phyloP scores from a whole-genome alignment of 2,329 filamentous ascomycete species.

The Colletotrichum sp. region DNA sequence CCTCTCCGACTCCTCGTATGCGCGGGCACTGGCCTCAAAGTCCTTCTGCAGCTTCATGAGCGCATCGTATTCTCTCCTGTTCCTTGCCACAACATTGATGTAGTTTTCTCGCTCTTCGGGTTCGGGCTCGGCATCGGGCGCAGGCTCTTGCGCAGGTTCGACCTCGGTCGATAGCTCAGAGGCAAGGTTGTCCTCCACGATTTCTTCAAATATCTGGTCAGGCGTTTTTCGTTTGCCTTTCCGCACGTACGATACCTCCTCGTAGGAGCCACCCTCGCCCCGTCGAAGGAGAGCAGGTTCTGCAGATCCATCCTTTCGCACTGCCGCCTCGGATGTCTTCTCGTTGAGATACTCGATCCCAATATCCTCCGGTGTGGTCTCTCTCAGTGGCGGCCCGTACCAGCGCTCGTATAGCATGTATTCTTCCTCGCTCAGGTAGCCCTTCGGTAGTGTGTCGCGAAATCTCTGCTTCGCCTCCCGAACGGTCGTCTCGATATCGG shows the following conservation, averaged over 20 bases:
- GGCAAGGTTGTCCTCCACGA: background rate
- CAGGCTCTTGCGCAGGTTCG: constrained; percentile 41
- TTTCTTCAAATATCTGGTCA: background rate
- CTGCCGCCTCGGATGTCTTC: background rate
- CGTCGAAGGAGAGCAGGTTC: constrained; percentile 54
- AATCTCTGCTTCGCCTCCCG: constrained; percentile 76
- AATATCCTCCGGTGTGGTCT: constrained; percentile 64
- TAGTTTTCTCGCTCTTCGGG: constrained; percentile 44
- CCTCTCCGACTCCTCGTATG: constrained; percentile 33
- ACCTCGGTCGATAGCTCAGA: constrained; percentile 28
- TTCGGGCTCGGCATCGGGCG: constrained; percentile 44
- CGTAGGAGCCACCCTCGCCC: constrained; percentile 60
- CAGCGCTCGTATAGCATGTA: constrained; percentile 78
- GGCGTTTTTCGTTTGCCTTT: background rate
- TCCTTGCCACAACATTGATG: constrained; percentile 55
- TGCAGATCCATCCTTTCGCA: background rate
- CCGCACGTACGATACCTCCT: constrained; percentile 61
- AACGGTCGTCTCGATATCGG: constrained; percentile 66
- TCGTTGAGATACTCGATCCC: constrained; percentile 43
- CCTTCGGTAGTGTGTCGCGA: constrained; percentile 76
- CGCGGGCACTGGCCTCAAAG: constrained; percentile 49
- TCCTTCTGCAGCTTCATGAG: constrained; percentile 62
- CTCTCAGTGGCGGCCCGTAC: constrained; percentile 76
- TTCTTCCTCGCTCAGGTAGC: constrained; percentile 73
- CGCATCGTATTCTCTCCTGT: constrained; percentile 58